These are phyloP conservation scores for Rhinocladiella mackenziei DNA, from an alignment of 2,329 filamentous ascomycete species.

Conservation along the genomic window DNA sequence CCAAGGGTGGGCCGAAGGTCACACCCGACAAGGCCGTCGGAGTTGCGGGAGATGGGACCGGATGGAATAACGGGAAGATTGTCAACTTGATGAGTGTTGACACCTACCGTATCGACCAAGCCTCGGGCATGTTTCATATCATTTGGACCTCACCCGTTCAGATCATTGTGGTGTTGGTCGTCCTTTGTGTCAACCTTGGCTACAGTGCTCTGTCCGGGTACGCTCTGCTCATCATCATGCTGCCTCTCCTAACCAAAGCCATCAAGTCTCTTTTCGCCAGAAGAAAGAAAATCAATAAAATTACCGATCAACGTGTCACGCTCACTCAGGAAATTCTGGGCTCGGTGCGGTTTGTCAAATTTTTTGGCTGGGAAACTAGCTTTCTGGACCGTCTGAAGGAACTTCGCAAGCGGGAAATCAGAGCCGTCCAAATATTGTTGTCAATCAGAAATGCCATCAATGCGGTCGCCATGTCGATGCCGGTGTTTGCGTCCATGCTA, in stretches of 20 bases:
- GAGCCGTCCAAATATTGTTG: slow-evolving; percentile 76
- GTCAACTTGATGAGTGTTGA: slow-evolving; percentile 94
- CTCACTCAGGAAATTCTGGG: slow-evolving; percentile 89
- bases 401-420: slow-evolving; percentile 72
- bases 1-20: slow-evolving; percentile 34
- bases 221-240: slow-evolving; percentile 69
- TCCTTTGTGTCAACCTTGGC: slow-evolving; percentile 80
- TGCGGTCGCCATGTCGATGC: slow-evolving; percentile 75
- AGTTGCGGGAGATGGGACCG: slow-evolving; percentile 65
- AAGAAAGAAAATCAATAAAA: slow-evolving; percentile 78
- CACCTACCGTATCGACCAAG: slow-evolving; percentile 86
- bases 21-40: slow-evolving; percentile 44
- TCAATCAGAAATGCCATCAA: slow-evolving; percentile 81
- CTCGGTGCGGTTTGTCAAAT: slow-evolving; percentile 92
- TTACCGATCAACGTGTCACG: slow-evolving; percentile 87
- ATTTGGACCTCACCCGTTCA: slow-evolving; percentile 81
- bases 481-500: slow-evolving; percentile 92
- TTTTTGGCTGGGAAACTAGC: slow-evolving; percentile 88
- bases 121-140: slow-evolving; percentile 84
- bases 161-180: slow-evolving; percentile 70
- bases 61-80: slow-evolving; percentile 90
- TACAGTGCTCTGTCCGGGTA: slow-evolving; percentile 90
- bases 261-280: slow-evolving; percentile 73
- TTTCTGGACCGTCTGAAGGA: slow-evolving; percentile 73
- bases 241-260: slow-evolving; percentile 72